phyloP scores from a whole-genome alignment of 202 grass and related monocot genomes.

The Hordeum pubiflorum region DNA sequence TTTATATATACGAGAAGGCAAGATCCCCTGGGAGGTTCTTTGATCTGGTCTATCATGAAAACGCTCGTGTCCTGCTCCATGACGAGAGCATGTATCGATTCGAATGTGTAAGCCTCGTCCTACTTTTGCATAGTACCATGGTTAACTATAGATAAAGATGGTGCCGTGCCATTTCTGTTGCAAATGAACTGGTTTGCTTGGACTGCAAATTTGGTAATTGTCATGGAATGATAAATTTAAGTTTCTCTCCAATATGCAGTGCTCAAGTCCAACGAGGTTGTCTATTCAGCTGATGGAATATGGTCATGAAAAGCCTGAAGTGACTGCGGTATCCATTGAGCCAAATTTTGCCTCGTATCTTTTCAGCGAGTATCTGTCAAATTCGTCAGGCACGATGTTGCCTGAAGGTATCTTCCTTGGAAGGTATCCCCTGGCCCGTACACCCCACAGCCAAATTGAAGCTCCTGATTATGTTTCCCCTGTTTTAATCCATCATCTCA shows the following conservation, averaged over 20 bases:
- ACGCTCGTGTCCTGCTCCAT: slow-evolving; percentile 75
- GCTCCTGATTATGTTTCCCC: not conserved
- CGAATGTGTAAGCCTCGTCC: slow-evolving; percentile 66
- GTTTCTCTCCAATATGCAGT: slow-evolving; percentile 33
- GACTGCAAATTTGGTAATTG: not conserved
- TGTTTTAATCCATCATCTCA: not conserved
- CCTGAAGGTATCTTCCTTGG: slow-evolving; percentile 59
- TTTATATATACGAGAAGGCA: slow-evolving; percentile 92
- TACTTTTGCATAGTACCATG: not conserved
- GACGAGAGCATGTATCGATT: slow-evolving; percentile 83
- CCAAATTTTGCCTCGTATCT: slow-evolving; percentile 80
- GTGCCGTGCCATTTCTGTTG: not conserved
- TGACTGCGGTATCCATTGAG: slow-evolving; percentile 66
- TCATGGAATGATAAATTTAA: not conserved
- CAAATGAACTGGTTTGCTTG: not conserved
- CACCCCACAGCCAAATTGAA: not conserved
- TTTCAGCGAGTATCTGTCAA: slow-evolving; percentile 62
- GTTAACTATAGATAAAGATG: not conserved
- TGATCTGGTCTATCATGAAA: slow-evolving; percentile 92
- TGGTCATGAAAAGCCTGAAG: slow-evolving; percentile 79
- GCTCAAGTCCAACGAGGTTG: slow-evolving; percentile 44
- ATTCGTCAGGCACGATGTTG: slow-evolving; percentile 43
- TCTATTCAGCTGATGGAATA: slow-evolving; percentile 85
- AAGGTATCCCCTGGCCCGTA: slow-evolving; percentile 35
- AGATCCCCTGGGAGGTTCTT: slow-evolving; percentile 56